Evolutionary conservation across 129 eudicot genomes (phyloP).

Genomic region (Rutidosis leptorrhynchoides): DNA sequence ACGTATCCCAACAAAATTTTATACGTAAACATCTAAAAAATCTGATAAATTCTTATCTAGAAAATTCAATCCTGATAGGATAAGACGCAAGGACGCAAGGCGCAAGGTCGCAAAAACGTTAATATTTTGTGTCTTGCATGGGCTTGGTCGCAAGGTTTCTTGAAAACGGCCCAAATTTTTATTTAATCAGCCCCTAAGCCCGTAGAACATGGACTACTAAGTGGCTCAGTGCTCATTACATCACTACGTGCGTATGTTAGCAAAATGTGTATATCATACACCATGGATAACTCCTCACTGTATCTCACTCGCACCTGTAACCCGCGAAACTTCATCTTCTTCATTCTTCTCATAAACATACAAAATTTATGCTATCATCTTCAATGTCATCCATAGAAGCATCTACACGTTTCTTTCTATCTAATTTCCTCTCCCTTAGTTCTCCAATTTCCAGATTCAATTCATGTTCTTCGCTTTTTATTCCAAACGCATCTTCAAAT

Average conservation of each 20-base stretch:
- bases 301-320: neutral
- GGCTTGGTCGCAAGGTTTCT: too few species aligned
- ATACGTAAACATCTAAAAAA: too few species aligned
- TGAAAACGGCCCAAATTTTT: neutral
- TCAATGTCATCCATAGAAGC: slow-evolving; percentile 39
- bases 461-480: slow-evolving; percentile 14
- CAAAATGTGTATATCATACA: neutral
- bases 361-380: slow-evolving; percentile 5
- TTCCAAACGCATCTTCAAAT: slow-evolving; percentile 12
- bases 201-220: neutral
- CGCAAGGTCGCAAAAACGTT: too few species aligned
- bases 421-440: slow-evolving; percentile 31
- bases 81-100: too few species aligned
- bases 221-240: neutral
- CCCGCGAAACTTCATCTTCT: slow-evolving; percentile 35
- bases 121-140: too few species aligned
- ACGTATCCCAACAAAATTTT: too few species aligned
- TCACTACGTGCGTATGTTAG: neutral
- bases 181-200: neutral
- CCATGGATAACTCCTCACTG: neutral
- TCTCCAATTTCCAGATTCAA: slow-evolving; percentile 29
- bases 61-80: too few species aligned
- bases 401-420: slow-evolving; percentile 36
- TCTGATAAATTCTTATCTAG: too few species aligned
- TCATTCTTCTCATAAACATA: slow-evolving; percentile 5